phyloP scores from a whole-genome alignment of 2,329 filamentous ascomycete species.

The Ophiostoma australiae region DNA sequence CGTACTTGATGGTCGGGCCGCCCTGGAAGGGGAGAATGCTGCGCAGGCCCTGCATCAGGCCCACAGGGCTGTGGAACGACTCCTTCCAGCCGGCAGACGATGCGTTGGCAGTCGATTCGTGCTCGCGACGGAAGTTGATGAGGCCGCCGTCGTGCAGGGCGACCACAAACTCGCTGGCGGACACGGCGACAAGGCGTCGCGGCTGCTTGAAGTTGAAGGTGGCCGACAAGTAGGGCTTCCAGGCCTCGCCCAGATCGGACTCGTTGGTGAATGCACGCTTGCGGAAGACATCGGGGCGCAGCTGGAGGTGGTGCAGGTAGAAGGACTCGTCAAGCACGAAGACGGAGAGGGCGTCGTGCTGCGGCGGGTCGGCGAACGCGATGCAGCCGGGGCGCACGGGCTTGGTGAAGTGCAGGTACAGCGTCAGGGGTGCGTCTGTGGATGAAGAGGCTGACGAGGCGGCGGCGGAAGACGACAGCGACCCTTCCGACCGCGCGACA shows the following conservation, averaged over 20 bases:
- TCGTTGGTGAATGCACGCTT: conserved; percentile 61
- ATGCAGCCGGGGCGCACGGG: conserved; percentile 72
- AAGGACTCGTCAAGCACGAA: conserved; percentile 76
- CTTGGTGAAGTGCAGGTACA: conserved; percentile 72
- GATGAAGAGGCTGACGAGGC: conserved; percentile 29
- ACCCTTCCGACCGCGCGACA: conserved; percentile 45
- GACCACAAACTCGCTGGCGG: conserved; percentile 68
- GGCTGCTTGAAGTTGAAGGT: conserved; percentile 72
- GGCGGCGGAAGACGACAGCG: background rate
- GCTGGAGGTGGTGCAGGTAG: conserved; percentile 75
- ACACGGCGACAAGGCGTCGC: conserved; percentile 73
- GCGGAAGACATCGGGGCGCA: conserved; percentile 77
- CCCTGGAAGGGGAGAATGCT: conserved; percentile 63
- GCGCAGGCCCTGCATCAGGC: conserved; percentile 63
- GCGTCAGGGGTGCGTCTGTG: conserved; percentile 65
- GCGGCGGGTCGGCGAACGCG: conserved; percentile 72
- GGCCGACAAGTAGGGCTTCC: conserved; percentile 68
- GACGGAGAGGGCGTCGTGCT: conserved; percentile 70
- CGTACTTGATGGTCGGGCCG: conserved; percentile 58
- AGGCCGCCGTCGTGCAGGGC: conserved; percentile 76
- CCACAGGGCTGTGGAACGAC: conserved; percentile 66
- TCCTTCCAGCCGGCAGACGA: conserved; percentile 56
- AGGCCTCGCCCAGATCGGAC: conserved; percentile 68
- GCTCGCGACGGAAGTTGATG: conserved; percentile 62
- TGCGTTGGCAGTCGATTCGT: conserved; percentile 33